Evolutionary conservation across 1,139 yeast genomes (phyloP), one percentile per base, ranked within the genome.

Genomic region (Entelexis paramagnoliae): DNA sequence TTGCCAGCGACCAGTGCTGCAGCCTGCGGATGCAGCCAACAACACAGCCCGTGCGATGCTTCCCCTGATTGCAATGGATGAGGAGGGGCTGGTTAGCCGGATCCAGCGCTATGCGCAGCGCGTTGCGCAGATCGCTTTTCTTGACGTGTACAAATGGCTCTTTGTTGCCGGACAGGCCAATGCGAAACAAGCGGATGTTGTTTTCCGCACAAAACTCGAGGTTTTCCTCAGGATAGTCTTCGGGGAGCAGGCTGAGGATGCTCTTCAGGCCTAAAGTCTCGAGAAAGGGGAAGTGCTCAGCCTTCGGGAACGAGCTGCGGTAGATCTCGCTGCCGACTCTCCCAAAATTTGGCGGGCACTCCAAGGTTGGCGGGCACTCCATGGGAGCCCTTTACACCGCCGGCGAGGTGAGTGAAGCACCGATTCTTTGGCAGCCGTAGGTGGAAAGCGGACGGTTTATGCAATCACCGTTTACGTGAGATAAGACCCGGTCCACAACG

Each of bases 1-100:
- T 84, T 1, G 95, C 83, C 59, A 87, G 68, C 2, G 95, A 83
- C 98, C 98, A 91, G 56, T 81, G 79, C 64, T 91, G 97, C 50
- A 89, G 69, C 60, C 93, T 74, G 55, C 98, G 71, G 41, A 91
- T 73, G 59, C 96, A 91, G 2, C 98, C 98, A 11, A 91, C 91
- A 17, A 91, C 72, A 66, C 97, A 91, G 0, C 98, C 98, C 0
- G 98, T 91, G 60, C 98, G 76, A 65, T 91, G 98, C 61, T 91
- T 91, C 9, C 98, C 98, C 54, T 96, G 72, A 67, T 91, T 91
- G 68, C 98, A 91, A 68, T 91, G 98, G 46, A 91, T 85, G 55
- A 91, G 71, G 14, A 91, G 73, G 0, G 98, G 98, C 54, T 88
- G 97, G 66, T 91, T 89, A 17, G 66, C 79, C 0, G 96, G 96